phyloP scores from a whole-genome alignment of 139 green algal genomes.

The Choricystis sp. region DNA sequence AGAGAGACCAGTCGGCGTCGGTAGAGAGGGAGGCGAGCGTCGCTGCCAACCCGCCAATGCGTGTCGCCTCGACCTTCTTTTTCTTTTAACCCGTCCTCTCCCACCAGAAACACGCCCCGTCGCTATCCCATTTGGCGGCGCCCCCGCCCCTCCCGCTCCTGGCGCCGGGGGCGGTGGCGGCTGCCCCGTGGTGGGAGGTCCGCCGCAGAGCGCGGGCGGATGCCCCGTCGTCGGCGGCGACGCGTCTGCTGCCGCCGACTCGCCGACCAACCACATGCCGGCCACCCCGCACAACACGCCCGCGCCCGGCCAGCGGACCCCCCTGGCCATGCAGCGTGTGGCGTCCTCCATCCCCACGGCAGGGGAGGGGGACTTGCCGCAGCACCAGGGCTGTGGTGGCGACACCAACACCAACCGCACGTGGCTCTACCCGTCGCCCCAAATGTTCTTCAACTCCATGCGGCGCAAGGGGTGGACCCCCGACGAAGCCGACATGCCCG shows the following conservation, averaged over 20 bases:
- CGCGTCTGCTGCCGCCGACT: background rate
- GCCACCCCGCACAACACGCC: too few relatives aligned
- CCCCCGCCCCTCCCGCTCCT: too few relatives aligned
- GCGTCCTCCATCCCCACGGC: background rate
- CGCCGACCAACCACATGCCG: background rate
- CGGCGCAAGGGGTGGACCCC: conserved; percentile 76
- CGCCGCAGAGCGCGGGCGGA: background rate
- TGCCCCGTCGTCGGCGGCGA: background rate
- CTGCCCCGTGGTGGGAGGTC: background rate
- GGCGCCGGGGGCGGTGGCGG: too few relatives aligned
- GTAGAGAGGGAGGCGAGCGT: too few relatives aligned
- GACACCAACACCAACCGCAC: too few relatives aligned
- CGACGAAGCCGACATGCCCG: conserved; percentile 53
- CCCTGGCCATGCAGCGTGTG: background rate
- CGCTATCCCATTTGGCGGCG: background rate
- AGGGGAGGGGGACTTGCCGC: background rate
- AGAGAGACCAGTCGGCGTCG: too few relatives aligned
- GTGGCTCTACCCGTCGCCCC: conserved; percentile 75
- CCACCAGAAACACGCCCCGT: background rate
- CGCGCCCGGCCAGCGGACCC: too few relatives aligned
- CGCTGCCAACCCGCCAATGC: too few relatives aligned
- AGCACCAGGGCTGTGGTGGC: background rate
- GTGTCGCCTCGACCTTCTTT: too few relatives aligned
- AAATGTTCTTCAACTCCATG: conserved; percentile 93
- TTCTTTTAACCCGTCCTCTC: too few relatives aligned